Evolutionary conservation across 2,329 filamentous ascomycete species (phyloP).

Genomic region (Neofusicoccum sp.): DNA sequence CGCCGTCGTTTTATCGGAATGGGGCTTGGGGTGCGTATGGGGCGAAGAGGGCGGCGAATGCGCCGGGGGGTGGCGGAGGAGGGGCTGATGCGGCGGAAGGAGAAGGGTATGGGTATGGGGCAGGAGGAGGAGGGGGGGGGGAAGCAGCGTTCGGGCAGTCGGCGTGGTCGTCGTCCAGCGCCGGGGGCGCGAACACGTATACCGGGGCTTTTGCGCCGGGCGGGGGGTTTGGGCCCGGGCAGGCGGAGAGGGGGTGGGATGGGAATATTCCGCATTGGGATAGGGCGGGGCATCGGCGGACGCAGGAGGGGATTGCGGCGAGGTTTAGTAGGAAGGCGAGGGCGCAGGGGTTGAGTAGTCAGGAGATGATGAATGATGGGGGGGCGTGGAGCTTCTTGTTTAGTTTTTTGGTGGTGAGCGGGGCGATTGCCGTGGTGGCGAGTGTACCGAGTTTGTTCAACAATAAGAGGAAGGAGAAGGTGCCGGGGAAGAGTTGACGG

Average conservation of each 20-base stretch:
- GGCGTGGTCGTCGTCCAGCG: slow-evolving; percentile 22
- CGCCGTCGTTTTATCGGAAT: slow-evolving; percentile 82
- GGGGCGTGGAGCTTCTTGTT: slow-evolving; percentile 31
- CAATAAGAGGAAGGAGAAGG: slow-evolving; percentile 1
- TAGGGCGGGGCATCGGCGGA: slow-evolving; percentile 69
- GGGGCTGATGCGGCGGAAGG: no score
- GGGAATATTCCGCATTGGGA: slow-evolving; percentile 78
- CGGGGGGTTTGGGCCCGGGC: slow-evolving; percentile 64
- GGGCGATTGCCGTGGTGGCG: slow-evolving; percentile 32
- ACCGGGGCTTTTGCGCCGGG: slow-evolving; percentile 32
- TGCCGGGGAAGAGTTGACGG: not conserved
- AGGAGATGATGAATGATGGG: slow-evolving; percentile 24
- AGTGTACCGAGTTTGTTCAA: slow-evolving; percentile 24
- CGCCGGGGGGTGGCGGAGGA: not conserved
- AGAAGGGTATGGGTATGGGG: not conserved
- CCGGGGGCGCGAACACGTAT: slow-evolving; percentile 22
- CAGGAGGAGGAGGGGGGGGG: slow-evolving; percentile 31
- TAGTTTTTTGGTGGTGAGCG: slow-evolving; percentile 35
- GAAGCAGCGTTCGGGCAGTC: slow-evolving; percentile 27
- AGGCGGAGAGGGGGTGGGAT: slow-evolving; percentile 50
- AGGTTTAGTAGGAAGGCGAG: slow-evolving; percentile 49
- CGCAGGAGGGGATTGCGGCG: slow-evolving; percentile 67
- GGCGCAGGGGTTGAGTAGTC: slow-evolving; percentile 14
- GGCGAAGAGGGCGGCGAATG: slow-evolving; percentile 53
- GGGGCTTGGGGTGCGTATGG: slow-evolving; percentile 74